phyloP scores from a whole-genome alignment of 2,329 filamentous ascomycete genomes.

The Fusarium burgessii region DNA sequence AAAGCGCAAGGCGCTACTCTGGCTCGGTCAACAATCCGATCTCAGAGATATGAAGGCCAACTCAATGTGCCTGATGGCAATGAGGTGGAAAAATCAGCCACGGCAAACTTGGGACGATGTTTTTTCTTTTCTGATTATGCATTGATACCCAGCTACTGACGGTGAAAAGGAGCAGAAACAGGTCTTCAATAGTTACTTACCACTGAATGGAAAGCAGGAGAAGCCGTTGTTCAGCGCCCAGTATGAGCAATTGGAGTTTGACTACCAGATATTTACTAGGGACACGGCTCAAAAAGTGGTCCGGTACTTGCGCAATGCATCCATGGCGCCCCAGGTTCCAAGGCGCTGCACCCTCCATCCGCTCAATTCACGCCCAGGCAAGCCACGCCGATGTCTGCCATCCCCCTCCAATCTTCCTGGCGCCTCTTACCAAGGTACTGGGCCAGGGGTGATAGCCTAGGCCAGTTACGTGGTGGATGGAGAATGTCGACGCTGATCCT shows the following conservation, averaged over 20 bases:
- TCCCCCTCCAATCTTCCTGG: constrained; percentile 46
- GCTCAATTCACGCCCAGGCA: constrained; percentile 40
- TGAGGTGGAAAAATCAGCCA: constrained; percentile 5
- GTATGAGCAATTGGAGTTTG: constrained; percentile 27
- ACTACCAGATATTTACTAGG: constrained; percentile 32
- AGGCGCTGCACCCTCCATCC: constrained; percentile 22
- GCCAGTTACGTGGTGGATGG: constrained; percentile 31
- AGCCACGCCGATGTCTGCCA: constrained; percentile 42
- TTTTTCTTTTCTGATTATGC: constrained; percentile 14
- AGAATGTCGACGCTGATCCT: constrained; percentile 44
- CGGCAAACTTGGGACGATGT: neutral
- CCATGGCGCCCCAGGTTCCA: constrained; percentile 39
- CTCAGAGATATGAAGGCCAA: neutral
- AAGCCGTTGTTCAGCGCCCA: constrained; percentile 39
- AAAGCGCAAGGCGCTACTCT: neutral
- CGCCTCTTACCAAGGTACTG: constrained; percentile 44
- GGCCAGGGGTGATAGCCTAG: constrained; percentile 37
- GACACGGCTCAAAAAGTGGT: constrained; percentile 36
- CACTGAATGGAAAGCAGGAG: constrained; percentile 18
- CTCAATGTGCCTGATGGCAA: neutral
- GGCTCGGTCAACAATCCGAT: neutral
- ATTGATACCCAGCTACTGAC: constrained; percentile 25
- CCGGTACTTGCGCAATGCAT: constrained; percentile 34
- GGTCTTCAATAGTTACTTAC: constrained; percentile 22
- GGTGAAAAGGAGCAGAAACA: constrained; percentile 19